Evolutionary conservation across 2,329 filamentous ascomycete species (phyloP).

Genomic region (Xylaria sp.): DNA sequence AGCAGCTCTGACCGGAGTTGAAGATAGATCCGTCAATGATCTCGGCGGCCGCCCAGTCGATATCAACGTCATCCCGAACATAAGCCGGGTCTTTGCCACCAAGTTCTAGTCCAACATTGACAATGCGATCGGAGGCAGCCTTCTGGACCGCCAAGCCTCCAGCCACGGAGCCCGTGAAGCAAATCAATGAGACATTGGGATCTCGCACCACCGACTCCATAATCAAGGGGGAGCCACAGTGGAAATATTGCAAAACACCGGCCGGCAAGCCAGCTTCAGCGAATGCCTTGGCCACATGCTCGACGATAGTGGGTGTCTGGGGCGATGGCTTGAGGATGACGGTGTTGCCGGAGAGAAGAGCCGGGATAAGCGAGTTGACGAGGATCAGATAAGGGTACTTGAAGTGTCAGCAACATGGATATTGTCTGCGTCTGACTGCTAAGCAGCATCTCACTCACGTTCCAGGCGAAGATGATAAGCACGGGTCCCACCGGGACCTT

Average conservation of each 20-base stretch:
- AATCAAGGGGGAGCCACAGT: constrained; percentile 71
- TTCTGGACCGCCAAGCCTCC: constrained; percentile 81
- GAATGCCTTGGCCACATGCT: constrained; percentile 75
- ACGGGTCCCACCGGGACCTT: constrained; percentile 85
- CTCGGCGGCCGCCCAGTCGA: constrained; percentile 86
- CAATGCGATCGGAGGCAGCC: constrained; percentile 75
- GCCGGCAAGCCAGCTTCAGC: constrained; percentile 72
- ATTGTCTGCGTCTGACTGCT: background rate
- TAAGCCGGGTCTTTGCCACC: constrained; percentile 96
- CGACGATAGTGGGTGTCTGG: constrained; percentile 86
- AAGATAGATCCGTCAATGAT: constrained; percentile 96
- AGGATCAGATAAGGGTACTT: constrained; percentile 94
- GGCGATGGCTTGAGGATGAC: constrained; percentile 94
- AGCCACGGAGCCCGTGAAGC: constrained; percentile 90
- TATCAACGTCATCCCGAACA: constrained; percentile 76
- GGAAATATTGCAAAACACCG: constrained; percentile 86
- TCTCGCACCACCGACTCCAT: constrained; percentile 76
- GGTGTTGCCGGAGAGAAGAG: constrained; percentile 82
- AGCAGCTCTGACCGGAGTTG: constrained; percentile 98
- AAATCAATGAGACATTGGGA: constrained; percentile 72
- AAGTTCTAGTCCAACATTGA: constrained; percentile 83
- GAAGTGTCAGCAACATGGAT: constrained; percentile 12
- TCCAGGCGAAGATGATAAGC: constrained; percentile 91
- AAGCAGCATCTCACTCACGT: constrained; percentile 62
- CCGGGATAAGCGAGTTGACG: constrained; percentile 86